Base-by-base conservation (phyloP, 129 eudicot species). In the Dittrichia graveolens region DNA sequence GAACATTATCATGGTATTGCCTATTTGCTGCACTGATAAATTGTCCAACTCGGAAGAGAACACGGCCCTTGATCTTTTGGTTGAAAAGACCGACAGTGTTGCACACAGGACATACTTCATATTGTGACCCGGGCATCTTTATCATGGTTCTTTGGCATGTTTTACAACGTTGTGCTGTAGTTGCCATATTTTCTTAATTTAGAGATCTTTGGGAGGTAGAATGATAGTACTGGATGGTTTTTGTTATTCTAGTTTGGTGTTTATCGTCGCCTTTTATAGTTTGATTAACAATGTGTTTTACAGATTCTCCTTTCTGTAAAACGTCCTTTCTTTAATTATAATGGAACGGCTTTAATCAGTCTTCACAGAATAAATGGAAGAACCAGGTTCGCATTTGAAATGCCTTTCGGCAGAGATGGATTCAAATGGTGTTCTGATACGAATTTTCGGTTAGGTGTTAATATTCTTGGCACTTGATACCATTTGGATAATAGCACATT, bases 61-160 rank as follows among this genome's bases (percentile, higher is more conserved):
- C 42, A 56, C 70, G 74, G 46, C 67, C 67, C 46, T 61, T 79
- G 73, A 71, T 61, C 72, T 41, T 74, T 64, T 31, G 80, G 67
- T 55, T 61, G 57, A 75, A n/a, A 59, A 67, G 68, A 63, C 47
- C 60, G 41, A 40, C 55, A 2, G 49, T 16, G 16, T 39, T 11
- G 65, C 96, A 90, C 40, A 56, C 67, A 0, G 84, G 87, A 53
- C 96, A 87, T 5, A 71, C 7, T 77, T 77, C 81, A 3, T 60
- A 24, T 69, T 49, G 85, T 50, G 84, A 80, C 7, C 69, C 78
- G 16, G 77, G 46, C 45, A 88, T 61, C 62, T 75, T 85, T 46
- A 65, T 8, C 19, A 77, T 54, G 18, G 69, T 58, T 73, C 73
- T 50, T 34, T 76, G 40, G 41, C 96, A 89, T 64, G 86, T 54